Conservation (phyloP, 768 basidiomycete genomes). For the Tulasnella sp. region DNA sequence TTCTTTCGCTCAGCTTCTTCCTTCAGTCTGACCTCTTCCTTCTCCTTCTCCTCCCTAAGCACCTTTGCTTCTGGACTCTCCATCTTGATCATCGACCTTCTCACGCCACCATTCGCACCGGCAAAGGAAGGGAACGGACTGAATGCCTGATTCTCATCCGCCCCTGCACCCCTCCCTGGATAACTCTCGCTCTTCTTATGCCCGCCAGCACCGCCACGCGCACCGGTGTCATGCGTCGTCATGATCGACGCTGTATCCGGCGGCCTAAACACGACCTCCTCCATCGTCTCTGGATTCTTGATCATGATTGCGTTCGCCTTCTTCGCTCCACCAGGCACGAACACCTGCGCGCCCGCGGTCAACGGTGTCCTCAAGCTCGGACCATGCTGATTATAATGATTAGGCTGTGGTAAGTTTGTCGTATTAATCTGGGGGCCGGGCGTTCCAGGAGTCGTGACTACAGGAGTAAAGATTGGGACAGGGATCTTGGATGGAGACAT, state of each 20-base stretch:
- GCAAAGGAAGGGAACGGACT: constrained; percentile 25
- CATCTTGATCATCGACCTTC: constrained; percentile 39
- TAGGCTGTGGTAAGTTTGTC: background rate
- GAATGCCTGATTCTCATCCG: background rate
- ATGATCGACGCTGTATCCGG: constrained; percentile 37
- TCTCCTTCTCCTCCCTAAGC: constrained; percentile 30
- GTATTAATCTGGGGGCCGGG: background rate
- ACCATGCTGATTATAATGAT: background rate
- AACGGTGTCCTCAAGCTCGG: constrained; percentile 25
- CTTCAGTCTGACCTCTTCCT: constrained; percentile 7
- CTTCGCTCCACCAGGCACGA: constrained; percentile 43
- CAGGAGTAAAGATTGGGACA: constrained; percentile 47
- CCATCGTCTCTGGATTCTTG: constrained; percentile 49
- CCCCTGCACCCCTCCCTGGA: background rate
- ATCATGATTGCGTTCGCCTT: constrained; percentile 36
- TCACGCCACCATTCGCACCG: constrained; percentile 22
- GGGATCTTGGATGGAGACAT: constrained; percentile 52
- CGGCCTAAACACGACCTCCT: constrained; percentile 47
- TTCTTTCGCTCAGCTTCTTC: constrained; percentile 28
- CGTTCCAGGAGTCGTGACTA: constrained; percentile 28
- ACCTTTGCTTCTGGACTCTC: constrained; percentile 50
- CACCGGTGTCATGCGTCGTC: constrained; percentile 20
- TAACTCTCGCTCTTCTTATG: constrained; percentile 24
- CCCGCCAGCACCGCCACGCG: no score
- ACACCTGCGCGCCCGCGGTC: constrained; percentile 52